A percentile compares a stretch with the other conserved stretches of the same genome.
phyloP scores from a whole-genome alignment of 805 yeast genomes.

The Kregervanrija delftensis region DNA sequence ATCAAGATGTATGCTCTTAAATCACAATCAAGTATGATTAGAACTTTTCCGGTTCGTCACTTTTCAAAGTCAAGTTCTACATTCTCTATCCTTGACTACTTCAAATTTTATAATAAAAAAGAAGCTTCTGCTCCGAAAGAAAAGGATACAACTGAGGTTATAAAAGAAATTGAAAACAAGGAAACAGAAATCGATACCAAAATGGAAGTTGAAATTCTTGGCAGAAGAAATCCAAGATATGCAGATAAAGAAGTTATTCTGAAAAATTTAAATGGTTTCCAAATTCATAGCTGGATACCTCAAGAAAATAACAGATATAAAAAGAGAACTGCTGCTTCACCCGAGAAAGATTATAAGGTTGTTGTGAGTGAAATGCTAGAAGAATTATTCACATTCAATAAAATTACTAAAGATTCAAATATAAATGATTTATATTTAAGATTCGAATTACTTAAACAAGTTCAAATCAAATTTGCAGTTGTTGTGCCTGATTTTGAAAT shows the following conservation, averaged over 20 bases:
- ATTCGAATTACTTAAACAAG: slow-evolving; percentile 40
- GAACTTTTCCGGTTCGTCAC: slow-evolving; percentile 2
- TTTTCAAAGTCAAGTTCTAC: slow-evolving; percentile 12
- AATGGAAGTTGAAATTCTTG: slow-evolving; percentile 23
- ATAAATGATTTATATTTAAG: slow-evolving; percentile 38
- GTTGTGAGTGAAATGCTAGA: slow-evolving; percentile 13
- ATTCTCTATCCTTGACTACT: slow-evolving; percentile 25
- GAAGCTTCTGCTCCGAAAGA: slow-evolving; percentile 11
- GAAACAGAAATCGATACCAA: slow-evolving; percentile 10
- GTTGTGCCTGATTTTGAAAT: slow-evolving; percentile 47
- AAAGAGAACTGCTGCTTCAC: slow-evolving; percentile 2
- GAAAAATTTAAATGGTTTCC: slow-evolving; percentile 25
- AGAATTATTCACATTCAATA: slow-evolving; percentile 6
- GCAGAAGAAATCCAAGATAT: slow-evolving; percentile 22
- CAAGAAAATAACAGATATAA: slow-evolving; percentile 12
- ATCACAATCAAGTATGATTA: neutral
- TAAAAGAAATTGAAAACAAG: slow-evolving; percentile 22
- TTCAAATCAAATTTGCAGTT: slow-evolving; percentile 43
- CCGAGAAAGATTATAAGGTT: slow-evolving; percentile 7
- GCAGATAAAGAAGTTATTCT: slow-evolving; percentile 16
- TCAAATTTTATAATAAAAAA: slow-evolving; percentile 24
- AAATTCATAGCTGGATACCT: slow-evolving; percentile 27
- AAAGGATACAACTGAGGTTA: slow-evolving; percentile 23
- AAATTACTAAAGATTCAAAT: neutral
- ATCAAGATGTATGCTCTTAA: no score